Base-by-base conservation (phyloP, 768 basidiomycete genomes). In the Podaxis sp. region DNA sequence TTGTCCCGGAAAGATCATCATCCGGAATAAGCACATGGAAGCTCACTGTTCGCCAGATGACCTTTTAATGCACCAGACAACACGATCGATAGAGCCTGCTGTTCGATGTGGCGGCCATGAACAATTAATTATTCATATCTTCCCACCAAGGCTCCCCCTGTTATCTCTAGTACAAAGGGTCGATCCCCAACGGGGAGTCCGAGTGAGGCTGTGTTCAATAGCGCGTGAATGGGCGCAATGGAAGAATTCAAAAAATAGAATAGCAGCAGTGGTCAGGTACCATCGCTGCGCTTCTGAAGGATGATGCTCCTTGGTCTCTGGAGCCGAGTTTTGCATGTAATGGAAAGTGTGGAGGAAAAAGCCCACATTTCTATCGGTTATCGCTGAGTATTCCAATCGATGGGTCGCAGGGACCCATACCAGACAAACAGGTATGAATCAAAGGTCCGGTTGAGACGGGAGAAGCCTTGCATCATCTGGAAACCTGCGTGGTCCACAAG, bases 361-460 rank as follows among this genome's bases (percentile, higher is more conserved):
- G n/a, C 44, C 44, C 28, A 20, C 41, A n/a, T 41, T 44, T 28
- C 13, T 5, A 57, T 57, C 41, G 15, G 20, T 22, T 8, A 41
- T 56, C 38, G 37, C 22, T 3, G 22, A 26, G 22, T 33, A 33
- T 33, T 33, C 33, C 33, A 33, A 33, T 5, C 54, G 22, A 37
- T 40, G 17, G 36, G 24, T 26, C 2, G 44, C 20, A 17, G 44
- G 44, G 44, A 8, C 44, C 44, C 44, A 46, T 46, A 0, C n/a
- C n/a, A 20, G 44, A 20, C n/a, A 20, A 46, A 20, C 7, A 46
- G 7, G 44, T n/a, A 46, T 46, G 40, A 38, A 58, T 48, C 46
- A 37, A 49, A 49, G 13, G 57, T 58, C 57, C 57, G 57, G 57
- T 38, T 37, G 4, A 38, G 8, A 7, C 58, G 58, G 58, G 36